A percentile compares a stretch with the other conserved stretches of the same genome.
Evolutionary conservation across 352 stramenopile genomes (phyloP).

Genomic region (Phytopythium vexans): DNA sequence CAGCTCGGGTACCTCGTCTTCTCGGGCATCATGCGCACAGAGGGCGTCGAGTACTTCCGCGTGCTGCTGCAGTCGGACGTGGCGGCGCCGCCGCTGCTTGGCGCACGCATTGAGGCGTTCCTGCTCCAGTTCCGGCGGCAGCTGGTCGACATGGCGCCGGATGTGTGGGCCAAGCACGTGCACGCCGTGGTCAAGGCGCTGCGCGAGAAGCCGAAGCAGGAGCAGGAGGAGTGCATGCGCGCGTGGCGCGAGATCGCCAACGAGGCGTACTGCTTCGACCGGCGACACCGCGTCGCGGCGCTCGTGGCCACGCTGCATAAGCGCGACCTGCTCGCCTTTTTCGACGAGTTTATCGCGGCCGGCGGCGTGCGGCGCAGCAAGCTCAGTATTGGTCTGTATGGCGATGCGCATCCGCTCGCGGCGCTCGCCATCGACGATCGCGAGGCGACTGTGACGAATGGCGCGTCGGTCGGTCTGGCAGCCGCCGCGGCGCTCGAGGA

Average conservation of each 20-base stretch:
- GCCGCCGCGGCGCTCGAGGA: conserved; percentile 39
- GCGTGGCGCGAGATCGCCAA: conserved; percentile 64
- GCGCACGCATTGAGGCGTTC: conserved; percentile 76
- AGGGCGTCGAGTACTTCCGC: conserved; percentile 67
- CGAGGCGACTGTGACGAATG: neutral
- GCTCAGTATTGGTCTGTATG: conserved; percentile 50
- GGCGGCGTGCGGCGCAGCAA: conserved; percentile 38
- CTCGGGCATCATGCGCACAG: conserved; percentile 34
- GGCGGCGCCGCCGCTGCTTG: conserved; percentile 53
- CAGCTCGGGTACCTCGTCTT: conserved; percentile 91
- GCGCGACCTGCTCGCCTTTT: conserved; percentile 53
- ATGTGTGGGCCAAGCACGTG: conserved; percentile 50
- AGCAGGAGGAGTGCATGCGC: conserved; percentile 59
- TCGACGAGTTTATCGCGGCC: conserved; percentile 48
- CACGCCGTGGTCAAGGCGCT: conserved; percentile 56
- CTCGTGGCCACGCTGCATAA: conserved; percentile 43
- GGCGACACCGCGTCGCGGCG: conserved; percentile 42
- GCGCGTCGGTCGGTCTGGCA: conserved; percentile 11
- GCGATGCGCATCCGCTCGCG: conserved; percentile 43
- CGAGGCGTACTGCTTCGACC: conserved; percentile 71
- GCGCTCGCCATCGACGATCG: conserved; percentile 12
- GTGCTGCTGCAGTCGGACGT: conserved; percentile 82
- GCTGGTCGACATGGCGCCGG: conserved; percentile 26
- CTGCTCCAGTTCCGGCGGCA: conserved; percentile 40
- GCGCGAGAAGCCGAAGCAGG: conserved; percentile 68